phyloP scores from a whole-genome alignment of 768 basidiomycete genomes.

The Hypholoma sublateritium region DNA sequence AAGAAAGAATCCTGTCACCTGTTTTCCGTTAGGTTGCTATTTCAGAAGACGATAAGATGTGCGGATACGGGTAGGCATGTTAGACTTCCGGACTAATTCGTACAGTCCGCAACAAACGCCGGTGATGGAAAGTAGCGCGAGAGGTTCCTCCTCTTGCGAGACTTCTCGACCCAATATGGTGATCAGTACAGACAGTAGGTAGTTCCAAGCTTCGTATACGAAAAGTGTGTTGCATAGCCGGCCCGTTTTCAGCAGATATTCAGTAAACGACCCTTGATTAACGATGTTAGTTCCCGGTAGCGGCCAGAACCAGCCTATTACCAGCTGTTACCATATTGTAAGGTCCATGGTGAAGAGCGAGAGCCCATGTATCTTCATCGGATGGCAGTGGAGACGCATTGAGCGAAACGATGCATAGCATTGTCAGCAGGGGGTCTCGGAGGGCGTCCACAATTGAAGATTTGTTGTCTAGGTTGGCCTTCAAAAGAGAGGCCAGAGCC shows the following conservation, averaged over 20 bases:
- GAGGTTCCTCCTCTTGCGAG: constrained; percentile 44
- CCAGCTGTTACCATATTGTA: constrained; percentile 6
- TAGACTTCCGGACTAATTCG: constrained; percentile 25
- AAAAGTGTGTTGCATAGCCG: constrained; percentile 34
- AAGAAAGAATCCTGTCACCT: constrained; percentile 22
- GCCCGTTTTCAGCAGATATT: constrained; percentile 17
- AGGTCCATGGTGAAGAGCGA: background rate
- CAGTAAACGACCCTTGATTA: constrained; percentile 19
- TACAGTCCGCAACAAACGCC: constrained; percentile 50
- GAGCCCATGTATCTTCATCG: constrained; percentile 15
- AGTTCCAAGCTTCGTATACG: constrained; percentile 53
- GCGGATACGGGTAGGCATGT: constrained; percentile 12
- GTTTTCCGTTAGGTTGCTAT: background rate
- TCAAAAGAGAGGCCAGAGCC: constrained; percentile 4
- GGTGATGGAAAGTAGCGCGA: constrained; percentile 50
- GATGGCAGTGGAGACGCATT: background rate
- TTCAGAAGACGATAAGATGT: background rate
- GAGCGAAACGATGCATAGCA: constrained; percentile 2
- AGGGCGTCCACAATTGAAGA: background rate
- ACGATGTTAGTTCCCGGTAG: background rate
- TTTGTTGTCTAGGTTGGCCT: background rate
- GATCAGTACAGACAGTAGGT: constrained; percentile 48
- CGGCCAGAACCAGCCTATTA: background rate
- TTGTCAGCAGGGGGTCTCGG: constrained; percentile 13
- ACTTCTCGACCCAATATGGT: constrained; percentile 47